Conservation (phyloP, 768 basidiomycete genomes). For the Ephemerocybe angulata region DNA sequence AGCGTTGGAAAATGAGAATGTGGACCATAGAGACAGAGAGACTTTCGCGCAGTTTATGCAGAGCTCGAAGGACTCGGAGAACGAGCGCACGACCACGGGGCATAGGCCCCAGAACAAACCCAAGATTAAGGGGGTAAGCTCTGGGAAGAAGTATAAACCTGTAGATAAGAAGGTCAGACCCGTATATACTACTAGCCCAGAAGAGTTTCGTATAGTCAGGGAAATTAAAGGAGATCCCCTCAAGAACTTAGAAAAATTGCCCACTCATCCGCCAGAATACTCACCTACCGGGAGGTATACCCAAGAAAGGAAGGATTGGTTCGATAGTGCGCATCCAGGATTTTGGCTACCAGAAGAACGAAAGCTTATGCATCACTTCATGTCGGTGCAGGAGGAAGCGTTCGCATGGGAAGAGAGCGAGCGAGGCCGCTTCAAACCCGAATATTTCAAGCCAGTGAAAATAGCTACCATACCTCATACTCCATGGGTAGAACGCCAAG, state of each 20-base stretch:
- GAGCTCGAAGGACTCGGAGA: background rate
- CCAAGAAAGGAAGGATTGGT: conserved; percentile 17
- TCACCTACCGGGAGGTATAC: conserved; percentile 26
- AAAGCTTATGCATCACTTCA: too few species aligned
- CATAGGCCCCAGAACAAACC: background rate
- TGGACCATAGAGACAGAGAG: conserved; percentile 16
- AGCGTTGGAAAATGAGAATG: conserved; percentile 13
- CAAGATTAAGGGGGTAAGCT: too few species aligned
- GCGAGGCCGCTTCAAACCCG: too few species aligned
- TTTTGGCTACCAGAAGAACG: conserved; percentile 10
- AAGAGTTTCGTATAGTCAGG: conserved; percentile 22
- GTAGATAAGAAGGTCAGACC: conserved; percentile 25
- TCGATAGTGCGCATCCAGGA: conserved; percentile 18
- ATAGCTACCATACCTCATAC: conserved; percentile 11
- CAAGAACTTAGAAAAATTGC: conserved; percentile 18
- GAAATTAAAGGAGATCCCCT: conserved; percentile 27
- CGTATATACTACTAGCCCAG: conserved; percentile 16
- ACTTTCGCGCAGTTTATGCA: conserved; percentile 18
- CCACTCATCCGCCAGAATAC: conserved; percentile 15
- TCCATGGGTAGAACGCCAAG: conserved; percentile 6
- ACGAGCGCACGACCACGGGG: too few species aligned
- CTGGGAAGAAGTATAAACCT: conserved; percentile 26
- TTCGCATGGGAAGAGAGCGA: too few species aligned
- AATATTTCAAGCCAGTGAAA: conserved; percentile 12
- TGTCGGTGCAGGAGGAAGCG: too few species aligned